phyloP scores from a whole-genome alignment of 1,139 yeast species.

The Meyerozyma sp. region DNA sequence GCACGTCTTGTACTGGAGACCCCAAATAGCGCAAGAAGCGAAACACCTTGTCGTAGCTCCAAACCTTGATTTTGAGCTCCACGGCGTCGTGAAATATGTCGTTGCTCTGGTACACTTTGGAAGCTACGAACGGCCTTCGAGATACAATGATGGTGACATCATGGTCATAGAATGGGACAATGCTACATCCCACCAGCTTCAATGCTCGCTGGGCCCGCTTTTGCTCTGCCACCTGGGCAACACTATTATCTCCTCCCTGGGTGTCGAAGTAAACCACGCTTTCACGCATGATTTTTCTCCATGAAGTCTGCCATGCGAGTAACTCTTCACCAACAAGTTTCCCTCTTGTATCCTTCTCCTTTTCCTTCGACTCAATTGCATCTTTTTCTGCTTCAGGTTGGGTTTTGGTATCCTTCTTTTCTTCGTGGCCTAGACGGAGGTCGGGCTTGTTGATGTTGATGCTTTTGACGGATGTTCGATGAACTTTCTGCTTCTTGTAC shows the following conservation, averaged over 20 bases:
- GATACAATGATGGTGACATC: constrained; percentile 80
- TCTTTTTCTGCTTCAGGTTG: constrained; percentile 5
- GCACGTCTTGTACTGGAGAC: constrained; percentile 10
- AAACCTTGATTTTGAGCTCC: constrained; percentile 63
- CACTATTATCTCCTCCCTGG: constrained; percentile 48
- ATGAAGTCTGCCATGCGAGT: constrained; percentile 72
- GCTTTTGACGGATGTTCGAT: constrained; percentile 4
- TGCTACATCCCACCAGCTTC: constrained; percentile 55
- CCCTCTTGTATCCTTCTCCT: constrained; percentile 10
- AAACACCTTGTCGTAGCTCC: constrained; percentile 84
- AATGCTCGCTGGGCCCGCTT: constrained; percentile 51
- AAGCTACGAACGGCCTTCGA: constrained; percentile 28
- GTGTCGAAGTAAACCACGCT: constrained; percentile 79
- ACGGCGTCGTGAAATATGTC: constrained; percentile 68
- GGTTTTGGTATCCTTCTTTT: neutral
- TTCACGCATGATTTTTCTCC: constrained; percentile 73
- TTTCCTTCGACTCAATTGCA: constrained; percentile 5
- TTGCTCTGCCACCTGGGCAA: constrained; percentile 41
- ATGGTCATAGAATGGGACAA: constrained; percentile 72
- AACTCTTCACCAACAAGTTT: constrained; percentile 48
- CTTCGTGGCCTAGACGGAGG: neutral
- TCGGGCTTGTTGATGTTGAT: neutral
- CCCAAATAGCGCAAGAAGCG: constrained; percentile 75
- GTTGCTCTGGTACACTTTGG: constrained; percentile 32
- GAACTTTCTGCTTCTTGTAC: constrained; percentile 24